phyloP scores from a whole-genome alignment of 164 flowering plant genomes.

The Sextonia rubra region DNA sequence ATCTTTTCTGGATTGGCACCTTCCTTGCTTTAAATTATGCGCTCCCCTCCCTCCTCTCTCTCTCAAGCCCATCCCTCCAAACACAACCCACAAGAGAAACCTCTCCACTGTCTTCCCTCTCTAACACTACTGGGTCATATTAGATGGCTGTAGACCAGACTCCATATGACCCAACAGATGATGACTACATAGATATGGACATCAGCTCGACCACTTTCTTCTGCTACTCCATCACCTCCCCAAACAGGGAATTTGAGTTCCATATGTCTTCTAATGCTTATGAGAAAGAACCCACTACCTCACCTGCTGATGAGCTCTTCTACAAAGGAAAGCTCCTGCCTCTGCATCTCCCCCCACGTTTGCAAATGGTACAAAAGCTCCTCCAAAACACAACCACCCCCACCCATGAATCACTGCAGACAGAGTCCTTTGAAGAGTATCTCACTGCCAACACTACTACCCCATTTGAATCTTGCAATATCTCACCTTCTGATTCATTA shows the following conservation, averaged over 20 bases:
- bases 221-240: conserved; percentile 23
- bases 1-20: conserved; percentile 23
- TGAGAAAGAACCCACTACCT: conserved; percentile 37
- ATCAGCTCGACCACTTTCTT: conserved; percentile 37
- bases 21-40: conserved; percentile 33
- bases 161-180: conserved; percentile 43
- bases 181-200: conserved; percentile 86
- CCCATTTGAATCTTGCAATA: conserved; percentile 49
- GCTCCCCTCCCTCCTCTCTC: conserved; percentile 10
- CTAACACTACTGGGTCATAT: background rate
- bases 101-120: conserved; percentile 14
- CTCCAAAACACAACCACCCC: conserved; percentile 31
- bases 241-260: conserved; percentile 78
- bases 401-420: conserved; percentile 7
- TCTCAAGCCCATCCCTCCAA: conserved; percentile 8
- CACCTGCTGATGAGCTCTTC: conserved; percentile 92
- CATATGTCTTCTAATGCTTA: conserved; percentile 44
- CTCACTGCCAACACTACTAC: conserved; percentile 18
- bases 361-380: conserved; percentile 72
- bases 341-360: conserved; percentile 78
- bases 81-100: background rate
- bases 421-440: conserved; percentile 16
- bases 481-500: conserved; percentile 64
- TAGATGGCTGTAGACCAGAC: conserved; percentile 11
- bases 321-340: conserved; percentile 88